Evolutionary conservation across 805 yeast genomes (phyloP).

Genomic region (Suhomyces prunicola): DNA sequence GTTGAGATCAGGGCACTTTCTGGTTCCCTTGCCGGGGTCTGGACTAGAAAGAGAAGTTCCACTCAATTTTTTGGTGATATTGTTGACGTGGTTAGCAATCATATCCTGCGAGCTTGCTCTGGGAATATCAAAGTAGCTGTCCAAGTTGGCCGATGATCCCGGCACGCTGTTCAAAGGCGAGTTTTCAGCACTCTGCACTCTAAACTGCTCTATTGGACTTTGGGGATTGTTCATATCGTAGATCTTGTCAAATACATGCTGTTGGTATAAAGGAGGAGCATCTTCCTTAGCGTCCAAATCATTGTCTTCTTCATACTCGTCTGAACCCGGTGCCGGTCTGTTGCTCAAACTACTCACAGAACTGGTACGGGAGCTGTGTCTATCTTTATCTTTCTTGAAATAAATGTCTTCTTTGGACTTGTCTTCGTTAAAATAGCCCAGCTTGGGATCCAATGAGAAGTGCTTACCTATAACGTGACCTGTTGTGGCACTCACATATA

Average conservation of each 20-base stretch:
- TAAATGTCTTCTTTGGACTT: constrained; percentile 24
- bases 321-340: background rate
- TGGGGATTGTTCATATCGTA: constrained; percentile 34
- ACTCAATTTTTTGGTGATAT: background rate
- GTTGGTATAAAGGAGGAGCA: constrained; percentile 45
- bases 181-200: constrained; percentile 13
- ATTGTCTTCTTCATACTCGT: constrained; percentile 16
- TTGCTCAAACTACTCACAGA: background rate
- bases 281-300: constrained; percentile 24
- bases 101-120: background rate
- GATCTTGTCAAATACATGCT: constrained; percentile 35
- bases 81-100: background rate
- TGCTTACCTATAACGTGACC: constrained; percentile 37
- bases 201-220: constrained; percentile 37
- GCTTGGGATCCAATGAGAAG: constrained; percentile 27
- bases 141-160: constrained; percentile 16
- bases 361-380: background rate
- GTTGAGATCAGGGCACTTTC: constrained; percentile 15
- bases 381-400: constrained; percentile 24
- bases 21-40: background rate
- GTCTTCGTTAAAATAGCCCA: constrained; percentile 22
- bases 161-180: constrained; percentile 10
- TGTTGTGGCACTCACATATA: constrained; percentile 40
- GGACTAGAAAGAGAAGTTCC: background rate
- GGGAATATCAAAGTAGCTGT: constrained; percentile 34